A percentile compares a stretch with the other conserved stretches of the same genome.
Conservation (phyloP, 1,284 basidiomycete species). For the Sanguinoderma infundibulare region DNA sequence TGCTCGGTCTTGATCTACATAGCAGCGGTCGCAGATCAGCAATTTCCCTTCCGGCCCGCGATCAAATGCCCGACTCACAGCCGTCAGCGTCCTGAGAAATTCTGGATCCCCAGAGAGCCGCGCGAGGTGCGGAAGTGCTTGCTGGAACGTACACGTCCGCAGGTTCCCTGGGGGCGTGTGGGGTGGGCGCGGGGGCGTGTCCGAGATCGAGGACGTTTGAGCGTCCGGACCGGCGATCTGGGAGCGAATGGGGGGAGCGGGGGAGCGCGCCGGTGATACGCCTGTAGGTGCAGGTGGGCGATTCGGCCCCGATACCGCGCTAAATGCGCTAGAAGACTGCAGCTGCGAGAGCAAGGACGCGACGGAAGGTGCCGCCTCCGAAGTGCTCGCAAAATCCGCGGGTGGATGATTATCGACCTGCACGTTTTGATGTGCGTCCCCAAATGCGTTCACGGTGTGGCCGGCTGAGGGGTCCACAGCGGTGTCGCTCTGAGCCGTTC, state of each 20-base stretch:
- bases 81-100: constrained; percentile 48
- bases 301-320: constrained; percentile 13
- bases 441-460: no score
- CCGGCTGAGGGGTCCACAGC: no score
- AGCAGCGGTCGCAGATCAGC: constrained; percentile 1
- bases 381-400: neutral
- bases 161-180: constrained; percentile 40
- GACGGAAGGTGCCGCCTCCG: constrained; percentile 42
- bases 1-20: constrained; percentile 65
- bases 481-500: neutral
- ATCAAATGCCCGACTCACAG: constrained; percentile 47
- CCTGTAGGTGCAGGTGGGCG: constrained; percentile 4
- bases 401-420: neutral
- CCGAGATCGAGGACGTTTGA: neutral
- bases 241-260: constrained; percentile 4
- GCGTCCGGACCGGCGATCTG: constrained; percentile 14
- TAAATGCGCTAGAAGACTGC: constrained; percentile 34
- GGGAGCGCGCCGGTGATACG: neutral
- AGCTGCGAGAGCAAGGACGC: constrained; percentile 73
- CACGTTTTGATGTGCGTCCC: neutral
- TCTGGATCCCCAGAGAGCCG: constrained; percentile 53
- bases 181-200: constrained; percentile 12
- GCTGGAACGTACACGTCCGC: constrained; percentile 60
- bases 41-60: constrained; percentile 1
- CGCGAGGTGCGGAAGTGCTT: constrained; percentile 62